Evolutionary conservation across 169 alveolate species (phyloP), one percentile per base, ranked within the genome.

Genomic region (Plasmodium gonderi): DNA sequence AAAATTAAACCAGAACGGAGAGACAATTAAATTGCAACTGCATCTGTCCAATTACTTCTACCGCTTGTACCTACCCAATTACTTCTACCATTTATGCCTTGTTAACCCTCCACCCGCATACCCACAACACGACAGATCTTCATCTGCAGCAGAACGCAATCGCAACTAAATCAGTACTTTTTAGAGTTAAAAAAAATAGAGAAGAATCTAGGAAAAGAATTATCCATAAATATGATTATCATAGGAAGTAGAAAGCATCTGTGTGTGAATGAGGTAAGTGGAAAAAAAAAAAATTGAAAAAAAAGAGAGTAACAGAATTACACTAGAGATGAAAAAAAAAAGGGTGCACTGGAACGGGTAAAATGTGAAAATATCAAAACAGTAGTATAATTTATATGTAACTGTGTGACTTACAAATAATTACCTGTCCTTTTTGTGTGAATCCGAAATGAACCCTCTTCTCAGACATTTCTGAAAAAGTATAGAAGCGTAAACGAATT

Each of bases 121-220:
- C 51, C 69, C 26, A 23, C 8, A 2, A 23, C 69, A 8, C 8
- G 31, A 4, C 95, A 95, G 96, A 75, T 95, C 31, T 65, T 95
- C 38, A 93, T 95, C 12, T 82, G 95, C 91, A 95, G 95, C 76
- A 60, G 97, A 44, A 95, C 96, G 20, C 97, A 95, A 51, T 87
- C 95, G 33, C 97, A 95, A 40, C 83, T 95, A 68, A 76, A 78
- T 11, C 97, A 95, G 80, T 95, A 92, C 44, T 83, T 95, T 38
- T 67, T 33, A 3, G 97, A 95, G 67, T 29, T 95, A 20, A 91
- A 91, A 69, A 74, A 83, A 17, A 92, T 87, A 2, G 91, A 85
- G 26, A 40, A 90, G 20, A 90, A 54, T 31, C 12, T 72, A 31
- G 49, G 54, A 4, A 69, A 45, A 23, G 91, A 79, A 0, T 42